Base-by-base conservation (phyloP, 1,284 basidiomycete genomes). In the Austroboletus novae-zelandiae region DNA sequence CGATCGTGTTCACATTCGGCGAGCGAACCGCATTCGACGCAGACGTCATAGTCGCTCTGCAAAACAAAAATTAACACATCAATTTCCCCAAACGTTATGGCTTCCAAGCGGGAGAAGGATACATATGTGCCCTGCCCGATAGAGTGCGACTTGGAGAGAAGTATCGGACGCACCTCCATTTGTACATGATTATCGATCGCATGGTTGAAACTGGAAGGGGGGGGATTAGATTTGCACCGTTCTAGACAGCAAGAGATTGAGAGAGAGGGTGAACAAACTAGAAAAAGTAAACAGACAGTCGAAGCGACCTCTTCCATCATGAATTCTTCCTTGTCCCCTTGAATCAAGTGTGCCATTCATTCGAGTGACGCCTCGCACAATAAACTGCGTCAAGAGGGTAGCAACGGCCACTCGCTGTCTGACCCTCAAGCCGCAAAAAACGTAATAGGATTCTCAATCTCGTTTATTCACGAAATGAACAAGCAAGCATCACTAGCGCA, bases 1-100 rank as follows among this genome's bases (percentile, higher is more conserved):
- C 52, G 54, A 64, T 95, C 93, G 66, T 96, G 93, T 13, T 68
- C 58, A 61, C 94, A 97, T 61, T 83, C 78, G 6, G 72, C 60
- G 8, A 93, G 66, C 2, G 86, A 85, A 13, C 94, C 94, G 63
- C 94, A 97, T 44, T 72, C 69, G 15, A 81, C 73, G 63, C 94
- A 96, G 14, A 95, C 94, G 66, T 88, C 82, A 63, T 83, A 89
- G 58, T 95, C 91, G 48, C 81, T 88, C 82, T 23, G 62, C 40
- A 57, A 57, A 30, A 36, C n/a, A 41, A 27, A 45, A 23, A 23
- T 4, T 4, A 23, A 23, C 20, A 23, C 20, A 23, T 23, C 20
- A 23, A 23, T 23, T 23, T 23, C 5, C 20, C 20, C 20, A 23
- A 23, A 23, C 20, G 20, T 23, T 5, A 23, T 23, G 20, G 20